Percentiles rank a stretch among this genome's conserved stretches.
phyloP scores from a whole-genome alignment of 2,329 filamentous ascomycete genomes.

The Ceratocystis harringtonii region DNA sequence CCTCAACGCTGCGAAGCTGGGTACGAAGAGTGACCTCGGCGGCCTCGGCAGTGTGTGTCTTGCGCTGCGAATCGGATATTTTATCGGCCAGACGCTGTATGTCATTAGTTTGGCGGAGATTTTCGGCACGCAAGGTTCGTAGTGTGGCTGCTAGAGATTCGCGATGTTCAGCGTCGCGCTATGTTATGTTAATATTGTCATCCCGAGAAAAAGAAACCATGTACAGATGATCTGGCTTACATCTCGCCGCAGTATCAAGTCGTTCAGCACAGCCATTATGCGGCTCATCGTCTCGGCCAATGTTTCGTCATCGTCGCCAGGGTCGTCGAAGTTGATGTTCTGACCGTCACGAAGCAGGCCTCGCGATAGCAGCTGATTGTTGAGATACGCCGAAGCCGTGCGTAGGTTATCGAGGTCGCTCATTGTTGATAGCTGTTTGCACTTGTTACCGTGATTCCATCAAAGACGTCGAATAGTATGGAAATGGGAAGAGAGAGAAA shows the following conservation, averaged over 20 bases:
- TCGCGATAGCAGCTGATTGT: slow-evolving; percentile 53
- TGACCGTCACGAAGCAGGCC: slow-evolving; percentile 53
- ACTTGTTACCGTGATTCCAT: neutral
- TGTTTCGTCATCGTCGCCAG: slow-evolving; percentile 43
- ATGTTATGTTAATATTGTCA: slow-evolving; percentile 16
- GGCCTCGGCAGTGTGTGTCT: slow-evolving; percentile 45
- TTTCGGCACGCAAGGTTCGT: slow-evolving; percentile 58
- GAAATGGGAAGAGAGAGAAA: neutral
- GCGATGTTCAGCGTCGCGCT: slow-evolving; percentile 81
- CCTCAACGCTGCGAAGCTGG: slow-evolving; percentile 59
- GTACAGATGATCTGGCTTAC: slow-evolving; percentile 34
- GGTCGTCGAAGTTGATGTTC: slow-evolving; percentile 67
- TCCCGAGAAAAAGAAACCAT: neutral
- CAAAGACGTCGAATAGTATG: neutral
- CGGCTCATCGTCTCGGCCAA: slow-evolving; percentile 57
- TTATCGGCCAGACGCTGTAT: slow-evolving; percentile 44
- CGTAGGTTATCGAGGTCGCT: slow-evolving; percentile 46
- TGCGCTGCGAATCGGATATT: slow-evolving; percentile 39
- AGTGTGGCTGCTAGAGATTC: slow-evolving; percentile 70
- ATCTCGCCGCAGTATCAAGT: slow-evolving; percentile 78
- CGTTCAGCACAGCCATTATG: slow-evolving; percentile 87
- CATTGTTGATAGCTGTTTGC: slow-evolving; percentile 26
- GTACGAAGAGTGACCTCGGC: slow-evolving; percentile 55
- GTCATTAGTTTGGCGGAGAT: slow-evolving; percentile 56
- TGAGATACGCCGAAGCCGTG: slow-evolving; percentile 56